These are phyloP conservation scores for Sporopachydermia quercuum DNA, from an alignment of 805 yeast species.

Conservation along the genomic window DNA sequence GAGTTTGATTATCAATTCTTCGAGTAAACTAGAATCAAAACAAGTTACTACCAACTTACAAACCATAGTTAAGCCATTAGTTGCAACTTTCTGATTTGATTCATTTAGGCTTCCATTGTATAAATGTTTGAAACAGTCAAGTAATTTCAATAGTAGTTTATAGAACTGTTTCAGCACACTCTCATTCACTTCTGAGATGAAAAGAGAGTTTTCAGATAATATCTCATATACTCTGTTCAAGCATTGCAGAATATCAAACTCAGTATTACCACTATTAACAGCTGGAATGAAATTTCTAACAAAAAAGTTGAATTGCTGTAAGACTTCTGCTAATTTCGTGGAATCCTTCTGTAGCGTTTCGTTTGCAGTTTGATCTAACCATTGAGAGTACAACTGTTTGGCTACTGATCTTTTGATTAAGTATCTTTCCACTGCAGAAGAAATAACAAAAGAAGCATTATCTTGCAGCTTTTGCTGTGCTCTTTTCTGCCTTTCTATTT, in stretches of 20 bases:
- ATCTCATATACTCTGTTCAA: neutral
- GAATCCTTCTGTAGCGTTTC: neutral
- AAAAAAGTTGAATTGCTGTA: neutral
- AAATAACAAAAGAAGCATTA: neutral
- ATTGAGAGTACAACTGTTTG: neutral
- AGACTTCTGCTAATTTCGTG: neutral
- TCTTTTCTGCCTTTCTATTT: neutral
- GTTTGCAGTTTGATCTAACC: neutral
- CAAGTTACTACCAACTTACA: no score
- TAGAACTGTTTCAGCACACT: neutral
- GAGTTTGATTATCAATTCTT: no score
- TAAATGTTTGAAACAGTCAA: neutral
- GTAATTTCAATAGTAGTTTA: neutral
- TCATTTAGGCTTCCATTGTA: no score
- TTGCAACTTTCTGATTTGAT: no score
- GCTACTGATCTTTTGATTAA: neutral
- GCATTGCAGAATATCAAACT: neutral
- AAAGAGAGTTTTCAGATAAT: neutral
- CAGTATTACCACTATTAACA: neutral
- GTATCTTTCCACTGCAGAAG: neutral
- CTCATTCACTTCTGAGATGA: neutral
- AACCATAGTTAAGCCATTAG: no score
- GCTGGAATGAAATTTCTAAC: neutral
- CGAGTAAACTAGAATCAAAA: no score
- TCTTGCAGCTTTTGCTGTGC: neutral